Evolutionary conservation across 768 basidiomycete species (phyloP).

Genomic region (Pulveroboletus sp.): DNA sequence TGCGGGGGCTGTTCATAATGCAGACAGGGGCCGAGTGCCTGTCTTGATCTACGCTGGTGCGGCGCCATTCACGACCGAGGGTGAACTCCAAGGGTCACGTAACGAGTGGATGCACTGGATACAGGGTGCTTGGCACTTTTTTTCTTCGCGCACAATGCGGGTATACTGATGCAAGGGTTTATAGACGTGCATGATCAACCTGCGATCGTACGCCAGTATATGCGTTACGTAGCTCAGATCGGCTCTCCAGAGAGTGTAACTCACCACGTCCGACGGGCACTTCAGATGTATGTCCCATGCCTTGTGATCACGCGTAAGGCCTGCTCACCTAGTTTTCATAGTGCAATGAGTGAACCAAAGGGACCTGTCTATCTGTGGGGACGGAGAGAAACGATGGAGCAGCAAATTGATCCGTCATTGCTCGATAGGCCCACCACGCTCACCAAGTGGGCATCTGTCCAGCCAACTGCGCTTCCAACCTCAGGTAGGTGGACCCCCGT

Average conservation of each 20-base stretch:
- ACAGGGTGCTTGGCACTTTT: conserved; percentile 43
- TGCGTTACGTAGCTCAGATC: conserved; percentile 62
- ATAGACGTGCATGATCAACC: conserved; percentile 69
- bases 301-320: background rate
- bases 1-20: conserved; percentile 71
- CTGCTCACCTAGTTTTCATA: conserved; percentile 21
- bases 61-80: conserved; percentile 51
- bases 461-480: conserved; percentile 44
- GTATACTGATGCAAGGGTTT: background rate
- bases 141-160: background rate
- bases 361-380: conserved; percentile 75
- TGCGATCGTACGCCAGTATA: conserved; percentile 69
- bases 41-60: conserved; percentile 72
- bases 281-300: conserved; percentile 51
- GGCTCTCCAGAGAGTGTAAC: conserved; percentile 48
- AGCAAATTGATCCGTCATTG: conserved; percentile 43
- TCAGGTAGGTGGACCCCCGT: conserved; percentile 24
- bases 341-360: conserved; percentile 64
- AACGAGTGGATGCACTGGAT: conserved; percentile 76
- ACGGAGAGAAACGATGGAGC: conserved; percentile 65
- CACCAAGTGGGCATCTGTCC: conserved; percentile 50
- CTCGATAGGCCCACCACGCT: conserved; percentile 29
- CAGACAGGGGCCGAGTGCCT: conserved; percentile 54
- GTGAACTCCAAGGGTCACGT: conserved; percentile 55
- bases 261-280: conserved; percentile 48